Evolutionary conservation across 768 basidiomycete genomes (phyloP), one percentile per base, ranked within the genome.

Genomic region (Hydnum rufescens): DNA sequence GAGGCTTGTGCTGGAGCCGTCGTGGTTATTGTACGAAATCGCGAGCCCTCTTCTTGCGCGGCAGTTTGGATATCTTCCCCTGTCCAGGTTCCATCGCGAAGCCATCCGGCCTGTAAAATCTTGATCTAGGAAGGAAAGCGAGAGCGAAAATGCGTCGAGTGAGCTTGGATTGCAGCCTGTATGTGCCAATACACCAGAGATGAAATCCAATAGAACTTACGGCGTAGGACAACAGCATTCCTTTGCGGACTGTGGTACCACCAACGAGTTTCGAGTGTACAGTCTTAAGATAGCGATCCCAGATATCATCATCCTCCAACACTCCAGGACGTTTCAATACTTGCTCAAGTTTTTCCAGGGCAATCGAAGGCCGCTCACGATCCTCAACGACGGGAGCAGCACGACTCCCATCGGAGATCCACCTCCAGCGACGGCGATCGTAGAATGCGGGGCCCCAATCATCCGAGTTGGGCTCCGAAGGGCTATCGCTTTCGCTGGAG

Each of bases 51-150:
- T n/a, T n/a, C n/a, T n/a, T n/a, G n/a, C n/a, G n/a, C n/a, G n/a
- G n/a, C n/a, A n/a, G n/a, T n/a, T n/a, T n/a, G n/a, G n/a, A n/a
- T n/a, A n/a, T n/a, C n/a, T 39, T 16, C 55, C n/a, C 28, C 42
- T 19, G 46, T 44, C 60, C 60, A 60, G 4, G 60, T 60, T 25
- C 60, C 60, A 34, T 60, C 60, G n/a, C 57, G 57, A 26, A 59
- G 51, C 60, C 60, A 60, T 5, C 60, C 60, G 3, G 57, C 58
- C 19, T 53, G 52, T 19, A 60, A 51, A 30, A 60, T 60, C 31
- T 57, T 57, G 22, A 60, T 53, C 60, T 60, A 16, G 16, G 8
- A 2, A 25, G 5, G 25, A 2, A 47, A 46, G 32, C n/a, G n/a
- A n/a, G n/a, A n/a, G n/a, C 23, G 13, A 26, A 34, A 16, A 23